These are phyloP conservation scores for Chenopodium berlandieri DNA, from an alignment of 148 eudicot species.

Conservation along the genomic window DNA sequence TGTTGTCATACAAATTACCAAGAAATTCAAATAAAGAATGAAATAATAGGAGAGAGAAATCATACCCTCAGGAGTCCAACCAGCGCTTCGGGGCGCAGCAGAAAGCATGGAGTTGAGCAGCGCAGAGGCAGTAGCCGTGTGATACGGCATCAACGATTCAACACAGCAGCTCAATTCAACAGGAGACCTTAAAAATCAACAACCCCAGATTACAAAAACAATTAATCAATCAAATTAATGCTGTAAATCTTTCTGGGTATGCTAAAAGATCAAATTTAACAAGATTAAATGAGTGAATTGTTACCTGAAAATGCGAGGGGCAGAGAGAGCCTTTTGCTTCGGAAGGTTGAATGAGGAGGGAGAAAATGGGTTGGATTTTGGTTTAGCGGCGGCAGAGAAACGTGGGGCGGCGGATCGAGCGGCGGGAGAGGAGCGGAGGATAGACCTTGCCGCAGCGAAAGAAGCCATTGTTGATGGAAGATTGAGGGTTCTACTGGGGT, in stretches of 20 bases:
- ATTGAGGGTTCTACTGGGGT: constrained; percentile 24
- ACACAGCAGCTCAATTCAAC: constrained; percentile 66
- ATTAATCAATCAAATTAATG: neutral
- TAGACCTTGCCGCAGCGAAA: constrained; percentile 52
- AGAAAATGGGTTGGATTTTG: constrained; percentile 45
- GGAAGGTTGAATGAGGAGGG: constrained; percentile 47
- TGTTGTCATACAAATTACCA: neutral
- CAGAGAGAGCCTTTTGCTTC: constrained; percentile 45
- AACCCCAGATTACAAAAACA: neutral
- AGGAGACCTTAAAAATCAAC: constrained; percentile 45
- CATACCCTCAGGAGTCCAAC: constrained; percentile 82
- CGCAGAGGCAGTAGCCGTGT: constrained; percentile 86
- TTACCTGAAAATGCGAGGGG: constrained; percentile 67
- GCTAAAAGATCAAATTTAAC: too few species aligned
- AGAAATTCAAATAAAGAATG: neutral
- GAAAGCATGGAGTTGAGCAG: constrained; percentile 85
- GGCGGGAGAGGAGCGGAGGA: constrained; percentile 47
- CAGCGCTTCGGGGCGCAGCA: constrained; percentile 45
- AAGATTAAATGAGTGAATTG: too few species aligned
- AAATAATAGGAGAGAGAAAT: neutral
- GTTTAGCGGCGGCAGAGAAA: constrained; percentile 40
- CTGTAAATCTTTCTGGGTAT: neutral
- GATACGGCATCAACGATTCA: constrained; percentile 76
- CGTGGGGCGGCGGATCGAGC: constrained; percentile 23
- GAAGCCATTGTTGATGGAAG: constrained; percentile 29